Evolutionary conservation across 139 green algal genomes (phyloP), one percentile per base, ranked within the genome.

Genomic region (Picochlorum sp.): DNA sequence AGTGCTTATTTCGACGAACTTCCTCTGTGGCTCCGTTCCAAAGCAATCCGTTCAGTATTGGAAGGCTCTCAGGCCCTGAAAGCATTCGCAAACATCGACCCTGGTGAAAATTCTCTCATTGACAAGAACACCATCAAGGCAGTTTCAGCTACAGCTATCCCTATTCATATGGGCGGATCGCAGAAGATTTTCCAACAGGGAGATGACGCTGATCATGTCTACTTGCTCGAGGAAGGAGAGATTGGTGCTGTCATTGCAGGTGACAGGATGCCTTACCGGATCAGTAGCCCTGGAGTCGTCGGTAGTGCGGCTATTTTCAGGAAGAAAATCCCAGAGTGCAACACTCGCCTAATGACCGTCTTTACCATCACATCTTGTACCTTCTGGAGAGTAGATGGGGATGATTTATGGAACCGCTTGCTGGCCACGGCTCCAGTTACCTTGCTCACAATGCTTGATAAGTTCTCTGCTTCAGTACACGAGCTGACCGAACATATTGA

Each of bases 181-280:
- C 7, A 28, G 0, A 59, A 59, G 24, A 3, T 59, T 5, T 45
- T 36, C 24, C 18, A 28, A 30, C 7, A n/a, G 6, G 52, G 52
- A 26, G 52, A 59, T 3, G 33, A 44, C 13, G 5, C 20, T n/a
- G 24, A 59, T 1, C 8, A 45, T 32, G 24, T 59, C 2, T 59
- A 59, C 9, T 32, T 59, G 3, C 20, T 59, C 3, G 52, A 59
- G 10, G 52, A 59, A 10, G 52, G 52, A 28, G 20, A 59, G 53
- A 12, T 59, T 0, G 52, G 33, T 18, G 20, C 24, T 30, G 18
- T 43, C 2, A 28, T 59, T 43, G 5, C 24, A 30, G 52, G 52
- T 30, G 52, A 43, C 28, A 30, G 16, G 20, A 28, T n/a, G 14
- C 20, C 24, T 14, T 28, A 36, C 52, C 53, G n/a, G 13, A 59